Evolutionary conservation across 2,329 filamentous ascomycete genomes (phyloP), one percentile per base, ranked within the genome.

Genomic region (Fusarium falciforme): DNA sequence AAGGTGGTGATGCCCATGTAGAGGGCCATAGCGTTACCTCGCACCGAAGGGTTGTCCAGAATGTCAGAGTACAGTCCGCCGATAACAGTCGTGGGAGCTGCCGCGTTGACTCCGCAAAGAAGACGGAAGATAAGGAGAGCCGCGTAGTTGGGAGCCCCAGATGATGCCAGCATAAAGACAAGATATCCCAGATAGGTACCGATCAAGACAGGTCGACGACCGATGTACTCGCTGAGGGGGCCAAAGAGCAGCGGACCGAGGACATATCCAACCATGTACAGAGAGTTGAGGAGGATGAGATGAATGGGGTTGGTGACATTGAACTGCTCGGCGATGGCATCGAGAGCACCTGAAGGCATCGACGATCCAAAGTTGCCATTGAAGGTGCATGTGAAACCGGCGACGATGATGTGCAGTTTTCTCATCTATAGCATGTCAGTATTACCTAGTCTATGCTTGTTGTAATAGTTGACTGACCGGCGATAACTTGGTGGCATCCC

Each of bases 121-220:
- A 82, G 68, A 5, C 86, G 82, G 47, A 87, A 81, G 33, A 86
- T 70, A 49, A 87, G 81, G 11, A 88, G 76, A 0, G 82, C 84
- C 35, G 80, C 66, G 35, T 86, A 86, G 65, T 83, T 86, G 6
- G 85, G 80, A 1, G 85, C 80, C 2, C 81, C 85, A 14, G 85
- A 84, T 49, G 78, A 81, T 40, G 79, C 75, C 3, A 82, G 68
- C 73, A 80, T 82, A 64, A 83, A 82, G 49, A 80, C 38, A 6
- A 82, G 60, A 52, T 82, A 83, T 36, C 80, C 81, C 29, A 80
- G 35, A 42, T 81, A 82, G 6, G 81, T 82, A 14, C 78, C 77
- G 57, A 80, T 74, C 35, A 83, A 71, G 29, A 83, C 80, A 10
- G 80, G 80, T 0, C 80, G 78, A 2, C 81, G 78, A 8, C 81